A percentile compares a stretch with the other conserved stretches of the same genome.
Conservation (phyloP, 2,329 filamentous ascomycete genomes). For the Ceratocystis cubensis region DNA sequence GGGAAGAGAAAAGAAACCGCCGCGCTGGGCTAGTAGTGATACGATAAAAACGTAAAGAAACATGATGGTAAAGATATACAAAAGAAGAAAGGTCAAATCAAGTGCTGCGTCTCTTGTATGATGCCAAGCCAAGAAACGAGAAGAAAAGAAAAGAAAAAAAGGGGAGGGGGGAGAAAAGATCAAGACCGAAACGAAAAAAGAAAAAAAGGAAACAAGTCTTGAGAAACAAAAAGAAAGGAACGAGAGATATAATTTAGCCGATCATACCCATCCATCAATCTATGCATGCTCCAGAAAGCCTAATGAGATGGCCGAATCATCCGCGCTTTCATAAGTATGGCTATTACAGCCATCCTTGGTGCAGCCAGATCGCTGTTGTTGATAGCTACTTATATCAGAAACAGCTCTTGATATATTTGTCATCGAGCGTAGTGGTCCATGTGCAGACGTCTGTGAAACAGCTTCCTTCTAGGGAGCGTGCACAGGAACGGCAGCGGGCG, state of each 20-base stretch:
- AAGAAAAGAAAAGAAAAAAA: neutral
- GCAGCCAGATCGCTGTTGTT: neutral
- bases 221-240: neutral
- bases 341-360: neutral
- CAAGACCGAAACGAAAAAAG: neutral
- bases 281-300: neutral
- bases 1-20: constrained; percentile 1
- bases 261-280: neutral
- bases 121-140: neutral
- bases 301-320: neutral
- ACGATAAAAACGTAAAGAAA: constrained; percentile 4
- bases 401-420: neutral
- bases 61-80: constrained; percentile 3
- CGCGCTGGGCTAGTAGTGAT: constrained; percentile 1
- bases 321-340: neutral
- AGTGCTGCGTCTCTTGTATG: neutral
- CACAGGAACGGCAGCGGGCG: constrained; percentile 17
- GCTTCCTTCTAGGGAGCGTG: constrained; percentile 20
- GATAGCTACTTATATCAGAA: neutral
- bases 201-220: neutral
- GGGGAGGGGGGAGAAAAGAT: neutral
- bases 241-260: neutral
- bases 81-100: constrained; percentile 9
- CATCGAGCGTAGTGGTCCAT: neutral
- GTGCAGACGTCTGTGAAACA: neutral